A percentile compares a stretch with the other conserved stretches of the same genome.
phyloP scores from a whole-genome alignment of 139 green algal species.

The Diplosphaera chodatii region DNA sequence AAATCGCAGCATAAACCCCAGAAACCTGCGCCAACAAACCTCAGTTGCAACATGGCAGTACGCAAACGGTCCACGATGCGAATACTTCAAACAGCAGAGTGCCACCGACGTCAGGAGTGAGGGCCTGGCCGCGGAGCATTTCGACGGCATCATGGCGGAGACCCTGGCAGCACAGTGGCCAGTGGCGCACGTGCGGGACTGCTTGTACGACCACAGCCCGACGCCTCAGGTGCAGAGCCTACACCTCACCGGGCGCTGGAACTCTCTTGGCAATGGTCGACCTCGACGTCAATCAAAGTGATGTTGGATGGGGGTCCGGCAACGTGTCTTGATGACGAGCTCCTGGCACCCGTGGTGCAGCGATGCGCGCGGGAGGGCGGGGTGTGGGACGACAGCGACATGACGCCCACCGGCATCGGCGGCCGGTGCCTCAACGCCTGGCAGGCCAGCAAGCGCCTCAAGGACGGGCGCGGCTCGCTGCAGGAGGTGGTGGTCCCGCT shows the following conservation, averaged over 20 bases:
- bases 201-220: conserved; percentile 64
- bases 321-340: too few relatives aligned
- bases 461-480: conserved; percentile 5
- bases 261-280: too few relatives aligned
- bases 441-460: conserved; percentile 16
- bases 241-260: too few relatives aligned
- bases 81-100: too few relatives aligned
- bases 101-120: too few relatives aligned
- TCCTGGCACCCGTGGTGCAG: conserved; percentile 3
- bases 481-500: conserved; percentile 27
- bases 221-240: conserved; percentile 58
- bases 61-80: too few relatives aligned
- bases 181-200: conserved; percentile 40
- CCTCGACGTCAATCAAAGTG: too few relatives aligned
- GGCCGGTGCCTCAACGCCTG: conserved; percentile 33
- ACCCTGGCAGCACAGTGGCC: conserved; percentile 30
- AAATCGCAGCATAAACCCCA: too few relatives aligned
- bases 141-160: conserved; percentile 67
- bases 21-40: too few relatives aligned
- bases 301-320: too few relatives aligned
- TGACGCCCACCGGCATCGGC: conserved; percentile 21
- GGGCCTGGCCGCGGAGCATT: conserved; percentile 28
- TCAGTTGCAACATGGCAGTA: too few relatives aligned
- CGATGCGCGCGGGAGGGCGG: conserved; percentile 44
- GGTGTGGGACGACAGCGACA: conserved; percentile 60